Percentiles rank a stretch among this genome's conserved stretches.
phyloP scores from a whole-genome alignment of 371 early-diverging fungal species.

The Rhizopus delemar region DNA sequence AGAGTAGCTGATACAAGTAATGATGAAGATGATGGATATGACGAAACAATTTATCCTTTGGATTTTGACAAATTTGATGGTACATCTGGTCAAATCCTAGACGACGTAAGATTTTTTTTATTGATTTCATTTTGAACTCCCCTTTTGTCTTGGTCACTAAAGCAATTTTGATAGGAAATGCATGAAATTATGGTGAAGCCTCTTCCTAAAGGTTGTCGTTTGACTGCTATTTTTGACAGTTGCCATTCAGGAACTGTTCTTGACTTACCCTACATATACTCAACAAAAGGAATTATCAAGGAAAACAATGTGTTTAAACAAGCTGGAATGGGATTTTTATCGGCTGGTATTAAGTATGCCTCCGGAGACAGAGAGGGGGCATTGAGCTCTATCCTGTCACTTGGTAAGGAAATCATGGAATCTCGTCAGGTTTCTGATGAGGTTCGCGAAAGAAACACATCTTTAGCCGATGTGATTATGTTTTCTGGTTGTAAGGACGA shows the following conservation, averaged over 20 bases:
- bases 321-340: constrained; percentile 52
- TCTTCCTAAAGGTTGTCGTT: constrained; percentile 79
- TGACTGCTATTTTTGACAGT: constrained; percentile 87
- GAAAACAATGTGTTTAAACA: constrained; percentile 50
- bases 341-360: constrained; percentile 58
- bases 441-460: constrained; percentile 47
- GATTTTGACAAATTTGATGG: constrained; percentile 67
- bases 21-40: constrained; percentile 83
- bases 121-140: not conserved
- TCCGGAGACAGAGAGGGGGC: constrained; percentile 48
- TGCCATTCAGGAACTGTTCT: constrained; percentile 86
- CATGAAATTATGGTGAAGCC: constrained; percentile 81
- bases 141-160: no score
- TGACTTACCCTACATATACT: constrained; percentile 86
- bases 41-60: constrained; percentile 69
- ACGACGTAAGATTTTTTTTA: constrained; percentile 61
- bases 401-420: constrained; percentile 51
- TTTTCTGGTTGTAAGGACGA: constrained; percentile 90
- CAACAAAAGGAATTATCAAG: constrained; percentile 67
- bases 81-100: constrained; percentile 77
- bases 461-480: constrained; percentile 80
- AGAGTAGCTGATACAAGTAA: constrained; percentile 55
- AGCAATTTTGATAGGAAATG: constrained; percentile 44
- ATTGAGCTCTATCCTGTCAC: constrained; percentile 43
- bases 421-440: constrained; percentile 40